These are phyloP conservation scores for Stagonosporopsis rhizophila DNA, from an alignment of 2,329 filamentous ascomycete species.

Conservation along the genomic window DNA sequence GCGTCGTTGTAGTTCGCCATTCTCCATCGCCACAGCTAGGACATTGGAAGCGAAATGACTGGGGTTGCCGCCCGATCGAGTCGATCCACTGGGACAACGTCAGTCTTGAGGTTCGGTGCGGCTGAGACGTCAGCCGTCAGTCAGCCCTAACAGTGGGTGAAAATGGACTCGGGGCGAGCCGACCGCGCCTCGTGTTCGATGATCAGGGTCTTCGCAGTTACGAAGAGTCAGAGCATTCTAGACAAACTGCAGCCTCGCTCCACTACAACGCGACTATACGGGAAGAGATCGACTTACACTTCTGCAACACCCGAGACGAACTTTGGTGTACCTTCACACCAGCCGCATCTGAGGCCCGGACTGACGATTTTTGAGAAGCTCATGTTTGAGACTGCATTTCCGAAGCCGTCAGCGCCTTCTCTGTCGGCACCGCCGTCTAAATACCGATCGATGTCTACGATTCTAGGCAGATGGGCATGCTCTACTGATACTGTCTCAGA, in stretches of 20 bases:
- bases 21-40: constrained; percentile 61
- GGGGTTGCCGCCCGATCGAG: constrained; percentile 65
- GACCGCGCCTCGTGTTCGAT: constrained; percentile 4
- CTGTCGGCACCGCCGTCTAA: constrained; percentile 64
- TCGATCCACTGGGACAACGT: constrained; percentile 58
- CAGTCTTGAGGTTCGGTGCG: constrained; percentile 23
- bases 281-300: constrained; percentile 54
- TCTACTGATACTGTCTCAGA: constrained; percentile 37
- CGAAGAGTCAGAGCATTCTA: not conserved
- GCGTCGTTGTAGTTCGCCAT: constrained; percentile 60
- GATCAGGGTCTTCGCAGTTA: constrained; percentile 1
- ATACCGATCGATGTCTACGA: constrained; percentile 78
- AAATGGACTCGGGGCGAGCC: constrained; percentile 1
- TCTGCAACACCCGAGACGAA: constrained; percentile 67
- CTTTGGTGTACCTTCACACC: constrained; percentile 76
- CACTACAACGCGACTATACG: not conserved
- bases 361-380: constrained; percentile 88
- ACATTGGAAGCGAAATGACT: constrained; percentile 66
- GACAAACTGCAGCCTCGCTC: not conserved
- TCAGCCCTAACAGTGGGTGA: constrained; percentile 7
- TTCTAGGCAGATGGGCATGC: constrained; percentile 67
- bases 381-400: constrained; percentile 84
- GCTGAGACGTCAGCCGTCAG: constrained; percentile 13
- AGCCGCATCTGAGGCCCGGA: constrained; percentile 85
- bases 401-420: constrained; percentile 66